phyloP scores from a whole-genome alignment of 495 filamentous ascomycete genomes.

The Tuber magnatum region DNA sequence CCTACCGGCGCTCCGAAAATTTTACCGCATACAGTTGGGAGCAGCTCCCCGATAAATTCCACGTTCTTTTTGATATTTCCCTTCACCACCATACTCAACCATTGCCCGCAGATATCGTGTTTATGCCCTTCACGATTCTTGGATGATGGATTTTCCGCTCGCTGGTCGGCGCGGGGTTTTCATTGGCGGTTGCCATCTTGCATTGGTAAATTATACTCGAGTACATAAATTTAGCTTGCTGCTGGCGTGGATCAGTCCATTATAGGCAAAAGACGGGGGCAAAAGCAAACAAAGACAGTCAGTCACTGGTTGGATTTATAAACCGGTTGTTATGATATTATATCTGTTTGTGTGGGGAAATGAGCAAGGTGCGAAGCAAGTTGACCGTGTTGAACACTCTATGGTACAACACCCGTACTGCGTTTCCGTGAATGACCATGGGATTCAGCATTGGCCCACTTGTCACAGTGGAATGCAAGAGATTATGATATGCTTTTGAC shows the following conservation, averaged over 20 bases:
- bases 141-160: background rate
- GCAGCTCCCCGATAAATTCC: background rate
- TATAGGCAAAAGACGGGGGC: background rate
- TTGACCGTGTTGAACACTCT: no score
- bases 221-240: background rate
- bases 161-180: background rate
- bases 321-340: background rate
- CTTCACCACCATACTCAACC: background rate
- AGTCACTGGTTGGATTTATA: background rate
- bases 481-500: background rate
- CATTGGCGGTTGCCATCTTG: background rate
- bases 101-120: background rate
- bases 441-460: background rate
- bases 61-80: background rate
- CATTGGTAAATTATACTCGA: background rate
- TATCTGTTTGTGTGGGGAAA: background rate
- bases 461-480: background rate
- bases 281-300: background rate
- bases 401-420: no score
- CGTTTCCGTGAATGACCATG: background rate
- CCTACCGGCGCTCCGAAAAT: background rate
- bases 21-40: background rate
- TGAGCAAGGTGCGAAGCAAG: background rate
- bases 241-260: background rate
- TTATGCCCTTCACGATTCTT: background rate